Evolutionary conservation across 108 stramenopile genomes (phyloP), one percentile per base, ranked within the genome.

Genomic region (Nitzschia inconspicua): DNA sequence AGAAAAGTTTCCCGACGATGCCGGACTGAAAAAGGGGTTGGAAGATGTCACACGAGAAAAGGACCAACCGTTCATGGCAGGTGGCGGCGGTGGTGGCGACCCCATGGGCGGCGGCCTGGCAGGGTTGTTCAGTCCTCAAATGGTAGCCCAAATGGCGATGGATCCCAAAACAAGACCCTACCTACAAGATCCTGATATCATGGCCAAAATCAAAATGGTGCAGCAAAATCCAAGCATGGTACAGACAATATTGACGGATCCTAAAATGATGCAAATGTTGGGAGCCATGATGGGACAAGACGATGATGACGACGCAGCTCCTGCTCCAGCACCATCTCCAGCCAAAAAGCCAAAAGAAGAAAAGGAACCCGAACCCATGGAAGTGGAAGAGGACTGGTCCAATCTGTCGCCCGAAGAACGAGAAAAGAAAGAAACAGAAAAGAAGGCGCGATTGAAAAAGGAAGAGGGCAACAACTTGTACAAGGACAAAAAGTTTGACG

Each of bases 401-500:
- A 64, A 70, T 32, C 50, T 89, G 35, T 73, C 84, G 9, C 89
- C 90, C 11, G 91, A 85, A 47, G 95, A 95, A 79, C 74, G 72
- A 23, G 79, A 89, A 59, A 82, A 78, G 70, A 90, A 78, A 60
- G 85, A 95, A 63, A 74, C 72, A 40, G 83, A 91, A 75, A 77
- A 79, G 68, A 78, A 54, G 23, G 91, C 95, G 14, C 55, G 65
- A 24, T 74, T 73, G 62, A 77, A 79, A 57, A 99, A 99, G 78
- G 79, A 89, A 30, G 75, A 76, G 28, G 99, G 98, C 7, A 98
- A 98, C 66, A 80, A 75, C 13, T 63, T 92, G 1, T 99, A 97
- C 94, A 97, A 96, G 68, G 41, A 60, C 19, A 93, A 95, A 68
- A 81, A 98, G 44, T 97, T 98, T 58, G 93, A 89, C 10, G 94